Evolutionary conservation across 2,329 filamentous ascomycete species (phyloP), one percentile per base, ranked within the genome.

Genomic region (Colletotrichum tropicicola): DNA sequence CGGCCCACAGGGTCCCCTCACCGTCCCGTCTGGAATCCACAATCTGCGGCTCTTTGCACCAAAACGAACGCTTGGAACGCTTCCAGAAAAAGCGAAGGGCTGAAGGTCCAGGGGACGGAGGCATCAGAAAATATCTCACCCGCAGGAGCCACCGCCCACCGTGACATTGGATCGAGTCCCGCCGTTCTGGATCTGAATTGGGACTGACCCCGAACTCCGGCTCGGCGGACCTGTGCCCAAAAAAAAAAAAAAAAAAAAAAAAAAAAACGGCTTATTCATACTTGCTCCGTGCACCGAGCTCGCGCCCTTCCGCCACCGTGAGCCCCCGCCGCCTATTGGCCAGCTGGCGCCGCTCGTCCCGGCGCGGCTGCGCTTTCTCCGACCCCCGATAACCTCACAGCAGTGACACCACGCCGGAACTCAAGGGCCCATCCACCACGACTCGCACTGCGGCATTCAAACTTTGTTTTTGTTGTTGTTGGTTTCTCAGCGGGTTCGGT

Each of bases 131-230:
- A 15, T 35, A 15, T 43, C 17, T 59, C 35, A 44, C 27, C 45
- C 53, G 39, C 28, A 25, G 39, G 13, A 35, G 5, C 19, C n/a
- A n/a, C n/a, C 17, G 13, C 25, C n/a, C 41, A 52, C 12, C 32
- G 35, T 41, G 41, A 37, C 4, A 44, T 39, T 21, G 37, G 25
- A 58, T 51, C 53, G 43, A 56, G 45, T 32, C 43, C 58, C 51
- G 51, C 51, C 5, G 28, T 3, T n/a, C 28, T 27, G 37, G n/a
- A 23, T 43, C 32, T 9, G 19, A 8, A 43, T 19, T 35, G 25
- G 35, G 13, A 30, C 35, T 37, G 48, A 39, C 35, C 43, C 61
- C 57, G 61, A 55, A 61, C 12, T 61, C 57, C 61, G 61, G 21
- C 49, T 41, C 55, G 30, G 39, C 59, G 21, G 52, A 35, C 35